A percentile compares a stretch with the other conserved stretches of the same genome.
Conservation (phyloP, 495 filamentous ascomycete genomes). For the Penicillium lividum region DNA sequence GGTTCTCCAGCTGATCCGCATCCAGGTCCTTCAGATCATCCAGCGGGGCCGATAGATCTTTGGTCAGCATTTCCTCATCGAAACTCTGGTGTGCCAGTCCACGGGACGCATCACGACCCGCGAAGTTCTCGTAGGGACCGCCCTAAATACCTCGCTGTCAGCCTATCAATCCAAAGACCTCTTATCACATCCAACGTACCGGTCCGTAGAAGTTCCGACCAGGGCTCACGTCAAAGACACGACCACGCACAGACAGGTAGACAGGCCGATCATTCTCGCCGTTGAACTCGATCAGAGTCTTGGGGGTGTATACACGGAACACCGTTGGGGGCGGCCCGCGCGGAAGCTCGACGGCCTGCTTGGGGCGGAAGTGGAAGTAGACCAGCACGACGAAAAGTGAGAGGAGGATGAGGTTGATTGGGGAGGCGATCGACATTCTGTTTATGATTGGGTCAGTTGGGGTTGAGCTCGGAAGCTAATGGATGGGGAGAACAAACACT, state of each 20-base stretch:
- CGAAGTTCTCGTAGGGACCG: slow-evolving; percentile 92
- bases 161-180: neutral
- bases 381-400: slow-evolving; percentile 67
- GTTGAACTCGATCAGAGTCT: slow-evolving; percentile 83
- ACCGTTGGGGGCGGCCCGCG: slow-evolving; percentile 72
- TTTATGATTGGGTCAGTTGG: slow-evolving; percentile 3
- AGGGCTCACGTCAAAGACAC: slow-evolving; percentile 82
- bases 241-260: slow-evolving; percentile 80
- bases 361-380: slow-evolving; percentile 67
- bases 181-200: slow-evolving; percentile 29
- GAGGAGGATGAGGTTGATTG: slow-evolving; percentile 76
- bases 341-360: slow-evolving; percentile 60
- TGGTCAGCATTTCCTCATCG: slow-evolving; percentile 94
- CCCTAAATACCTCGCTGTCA: slow-evolving; percentile 42
- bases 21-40: slow-evolving; percentile 77
- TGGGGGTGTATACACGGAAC: slow-evolving; percentile 90
- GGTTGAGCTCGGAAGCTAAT: neutral
- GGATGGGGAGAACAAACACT: slow-evolving; percentile 20
- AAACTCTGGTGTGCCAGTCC: slow-evolving; percentile 92
- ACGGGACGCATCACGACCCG: slow-evolving; percentile 88
- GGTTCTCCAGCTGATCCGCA: slow-evolving; percentile 74
- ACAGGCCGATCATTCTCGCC: slow-evolving; percentile 73
- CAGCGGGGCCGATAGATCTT: slow-evolving; percentile 82
- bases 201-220: slow-evolving; percentile 93
- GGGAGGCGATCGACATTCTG: slow-evolving; percentile 66